A percentile compares a stretch with the other conserved stretches of the same genome.
These are phyloP conservation scores for Picochlorum sp. DNA, from an alignment of 139 green algal species.

Conservation along the genomic window DNA sequence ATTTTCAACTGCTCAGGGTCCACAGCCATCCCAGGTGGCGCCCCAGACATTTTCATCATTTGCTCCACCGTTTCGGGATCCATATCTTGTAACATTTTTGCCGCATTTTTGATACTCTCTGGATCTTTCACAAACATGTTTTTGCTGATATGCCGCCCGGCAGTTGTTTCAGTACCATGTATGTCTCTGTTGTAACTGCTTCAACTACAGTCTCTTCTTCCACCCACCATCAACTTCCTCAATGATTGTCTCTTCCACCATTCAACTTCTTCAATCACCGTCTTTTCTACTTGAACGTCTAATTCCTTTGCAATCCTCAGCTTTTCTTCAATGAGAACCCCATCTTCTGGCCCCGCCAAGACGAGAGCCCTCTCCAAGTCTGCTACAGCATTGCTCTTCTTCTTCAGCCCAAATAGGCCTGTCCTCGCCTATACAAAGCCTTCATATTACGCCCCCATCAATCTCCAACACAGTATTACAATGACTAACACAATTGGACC, in stretches of 20 bases:
- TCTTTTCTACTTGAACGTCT: not conserved
- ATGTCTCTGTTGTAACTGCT: not conserved
- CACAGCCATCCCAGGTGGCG: conserved; percentile 13
- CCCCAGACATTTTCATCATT: conserved; percentile 25
- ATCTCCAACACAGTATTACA: conserved; percentile 21
- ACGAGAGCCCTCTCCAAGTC: conserved; percentile 23
- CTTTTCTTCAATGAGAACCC: conserved; percentile 20
- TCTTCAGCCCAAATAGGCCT: conserved; percentile 1
- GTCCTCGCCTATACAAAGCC: conserved; percentile 35
- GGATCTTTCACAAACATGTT: not conserved
- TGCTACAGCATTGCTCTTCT: not conserved
- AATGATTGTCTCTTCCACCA: not conserved
- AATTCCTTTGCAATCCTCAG: conserved; percentile 10
- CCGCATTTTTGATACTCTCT: conserved; percentile 12
- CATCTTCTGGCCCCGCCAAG: conserved; percentile 20
- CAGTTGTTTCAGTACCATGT: not conserved
- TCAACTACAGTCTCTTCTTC: conserved; percentile 6
- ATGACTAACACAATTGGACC: conserved; percentile 3
- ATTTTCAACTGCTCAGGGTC: conserved; percentile 26
- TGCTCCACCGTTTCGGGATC: conserved; percentile 23
- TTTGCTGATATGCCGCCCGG: not conserved
- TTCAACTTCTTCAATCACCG: conserved; percentile 10
- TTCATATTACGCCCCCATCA: conserved; percentile 30
- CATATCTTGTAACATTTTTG: conserved; percentile 30
- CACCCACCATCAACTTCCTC: conserved; percentile 1